Percentiles rank a stretch among this genome's conserved stretches.
Evolutionary conservation across 192 early-diverging fungal genomes (phyloP).

Genomic region (Glomus cerebriforme): DNA sequence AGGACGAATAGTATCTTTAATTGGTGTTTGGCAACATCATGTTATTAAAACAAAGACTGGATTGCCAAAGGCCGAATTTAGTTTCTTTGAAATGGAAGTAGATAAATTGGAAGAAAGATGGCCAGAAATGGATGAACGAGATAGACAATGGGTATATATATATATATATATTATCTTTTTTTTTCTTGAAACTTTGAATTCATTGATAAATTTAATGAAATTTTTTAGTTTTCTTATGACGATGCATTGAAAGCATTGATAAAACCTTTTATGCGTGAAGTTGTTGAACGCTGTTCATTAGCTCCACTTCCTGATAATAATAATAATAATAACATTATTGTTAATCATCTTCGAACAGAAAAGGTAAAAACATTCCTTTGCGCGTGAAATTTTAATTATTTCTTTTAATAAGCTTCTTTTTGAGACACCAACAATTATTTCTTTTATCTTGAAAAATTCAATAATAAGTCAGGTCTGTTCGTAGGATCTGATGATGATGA

Average conservation of each 20-base stretch:
- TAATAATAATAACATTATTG: background rate
- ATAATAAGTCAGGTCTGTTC: background rate
- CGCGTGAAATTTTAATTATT: background rate
- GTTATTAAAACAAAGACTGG: conserved; percentile 44
- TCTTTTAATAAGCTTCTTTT: background rate
- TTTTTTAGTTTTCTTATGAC: conserved; percentile 45
- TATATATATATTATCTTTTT: conserved; percentile 22
- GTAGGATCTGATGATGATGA: background rate
- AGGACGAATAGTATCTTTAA: conserved; percentile 49
- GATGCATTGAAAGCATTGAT: conserved; percentile 38
- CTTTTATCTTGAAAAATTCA: background rate
- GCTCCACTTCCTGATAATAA: background rate
- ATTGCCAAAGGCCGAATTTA: conserved; percentile 43
- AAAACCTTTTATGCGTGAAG: conserved; percentile 50
- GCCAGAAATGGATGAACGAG: conserved; percentile 55
- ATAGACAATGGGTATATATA: conserved; percentile 54
- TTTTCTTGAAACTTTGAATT: conserved; percentile 7
- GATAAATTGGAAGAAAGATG: conserved; percentile 52
- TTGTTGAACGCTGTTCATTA: conserved; percentile 43
- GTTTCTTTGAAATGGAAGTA: conserved; percentile 61
- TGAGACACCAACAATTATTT: background rate
- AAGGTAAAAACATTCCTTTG: background rate
- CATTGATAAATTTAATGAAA: background rate
- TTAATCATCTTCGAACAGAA: background rate
- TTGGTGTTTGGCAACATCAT: conserved; percentile 54